Evolutionary conservation across 495 filamentous ascomycete genomes (phyloP), one percentile per base, ranked within the genome.

Genomic region (Aspergillus wentii): DNA sequence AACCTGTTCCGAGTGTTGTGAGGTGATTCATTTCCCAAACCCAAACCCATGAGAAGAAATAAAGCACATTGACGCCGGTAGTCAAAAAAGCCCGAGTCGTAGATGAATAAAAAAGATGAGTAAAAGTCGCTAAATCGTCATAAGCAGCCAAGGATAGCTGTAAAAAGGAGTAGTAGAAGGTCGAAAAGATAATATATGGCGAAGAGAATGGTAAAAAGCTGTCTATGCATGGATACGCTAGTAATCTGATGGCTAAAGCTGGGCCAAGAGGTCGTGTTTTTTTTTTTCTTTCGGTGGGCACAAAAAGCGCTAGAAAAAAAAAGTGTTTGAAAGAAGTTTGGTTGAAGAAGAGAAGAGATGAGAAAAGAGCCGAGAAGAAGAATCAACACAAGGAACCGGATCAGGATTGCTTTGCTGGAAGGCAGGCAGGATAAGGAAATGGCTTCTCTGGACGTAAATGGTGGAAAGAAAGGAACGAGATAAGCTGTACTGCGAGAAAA

Each of bases 151-250:
- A n/a, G n/a, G n/a, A n/a, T n/a, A n/a, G n/a, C n/a, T n/a, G n/a
- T n/a, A n/a, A n/a, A n/a, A n/a, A n/a, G n/a, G n/a, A n/a, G n/a
- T n/a, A n/a, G n/a, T n/a, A n/a, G n/a, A n/a, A n/a, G n/a, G n/a
- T n/a, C n/a, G 44, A 41, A 33, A 44, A 36, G 18, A 30, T 5
- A n/a, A 42, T 46, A 49, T 49, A 47, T 54, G 51, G 37, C 43
- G 51, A 47, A 49, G 38, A 33, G 45, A 48, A 49, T 34, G 41
- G 40, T 31, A n/a, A n/a, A n/a, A 47, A 40, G 43, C 36, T 49
- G 46, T 54, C 51, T 54, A 54, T 54, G 51, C 43, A 54, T 54
- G 46, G 41, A 54, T 49, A 47, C 10, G 10, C 9, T 49, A 43
- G 45, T 42, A 48, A 46, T 41, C 17, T 28, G 42, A 38, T 53